Evolutionary conservation across 2,329 filamentous ascomycete species (phyloP), one percentile per base, ranked within the genome.

Genomic region (Talaromyces sp.): DNA sequence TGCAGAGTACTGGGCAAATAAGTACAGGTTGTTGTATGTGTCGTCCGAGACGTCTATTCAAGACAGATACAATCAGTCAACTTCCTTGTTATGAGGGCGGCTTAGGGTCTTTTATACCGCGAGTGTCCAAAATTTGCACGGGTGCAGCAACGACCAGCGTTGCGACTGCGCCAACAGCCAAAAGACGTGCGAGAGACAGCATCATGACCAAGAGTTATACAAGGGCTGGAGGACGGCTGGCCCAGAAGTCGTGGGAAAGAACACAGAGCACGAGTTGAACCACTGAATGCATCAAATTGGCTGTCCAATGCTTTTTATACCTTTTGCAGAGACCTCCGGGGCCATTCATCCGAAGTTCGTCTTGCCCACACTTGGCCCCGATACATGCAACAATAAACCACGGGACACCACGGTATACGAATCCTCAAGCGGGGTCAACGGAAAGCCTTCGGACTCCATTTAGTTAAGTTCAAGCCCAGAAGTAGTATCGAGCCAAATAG

Each of bases 1-100:
- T 2, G 79, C 80, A 2, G 80, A 73, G 62, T 80, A 83, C 53
- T 83, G 75, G 36, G 77, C 75, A 63, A 77, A 80, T 56, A 81
- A 69, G 2, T 70, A 66, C 7, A 82, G 67, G 37, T 77, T 66
- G 14, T 68, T 61, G 33, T 80, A 65, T 9, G 77, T 55, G 17
- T 64, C 64, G n/a, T 69, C 45, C 0, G 75, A 74, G 29, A 81
- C 71, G 41, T 65, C 73, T 75, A 39, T 20, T 36, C 3, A 7
- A 2, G 19, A 22, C 36, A 30, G 9, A 20, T 53, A n/a, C 3
- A 54, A 45, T 9, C 3, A 9, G 9, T 24, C 11, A 17, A 19
- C 27, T 9, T 32, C 17, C 16, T 29, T n/a, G 10, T 10, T n/a
- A 16, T 29, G 16, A n/a, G 52, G 16, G 24, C 20, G 9, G 3